phyloP scores from a whole-genome alignment of 345 rosid species.

The Melaleuca alternifolia region DNA sequence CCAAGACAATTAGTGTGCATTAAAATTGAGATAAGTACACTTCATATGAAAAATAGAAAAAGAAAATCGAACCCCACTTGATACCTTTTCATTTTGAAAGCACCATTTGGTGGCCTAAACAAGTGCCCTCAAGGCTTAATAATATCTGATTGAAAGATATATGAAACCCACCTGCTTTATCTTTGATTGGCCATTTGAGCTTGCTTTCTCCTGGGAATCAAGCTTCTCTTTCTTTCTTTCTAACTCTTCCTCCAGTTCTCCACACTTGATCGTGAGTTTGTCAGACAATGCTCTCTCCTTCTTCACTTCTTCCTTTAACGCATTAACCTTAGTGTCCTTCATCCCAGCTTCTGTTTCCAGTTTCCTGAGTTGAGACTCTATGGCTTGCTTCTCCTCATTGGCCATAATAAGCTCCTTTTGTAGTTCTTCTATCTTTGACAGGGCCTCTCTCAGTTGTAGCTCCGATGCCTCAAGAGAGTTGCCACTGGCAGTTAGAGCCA shows the following conservation, averaged over 20 bases:
- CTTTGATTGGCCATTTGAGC: slow-evolving; percentile 38
- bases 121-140: not conserved
- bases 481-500: not conserved
- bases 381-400: not conserved
- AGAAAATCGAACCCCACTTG: not conserved
- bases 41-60: not conserved
- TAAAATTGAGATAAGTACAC: not conserved
- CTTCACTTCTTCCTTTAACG: slow-evolving; percentile 45
- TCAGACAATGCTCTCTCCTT: slow-evolving; percentile 42
- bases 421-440: not conserved
- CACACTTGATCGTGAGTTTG: slow-evolving; percentile 42
- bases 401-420: not conserved
- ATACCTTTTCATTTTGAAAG: not conserved
- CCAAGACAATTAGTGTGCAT: not conserved
- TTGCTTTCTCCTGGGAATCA: slow-evolving; percentile 27
- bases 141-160: not conserved
- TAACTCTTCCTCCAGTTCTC: slow-evolving; percentile 61
- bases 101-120: not conserved
- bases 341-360: slow-evolving; percentile 39
- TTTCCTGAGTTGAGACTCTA: slow-evolving; percentile 25
- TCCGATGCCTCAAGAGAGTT: not conserved
- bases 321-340: slow-evolving; percentile 35
- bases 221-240: slow-evolving; percentile 31
- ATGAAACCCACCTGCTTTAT: slow-evolving; percentile 54
- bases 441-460: not conserved